Evolutionary conservation across 2,329 filamentous ascomycete species (phyloP).

Genomic region (Cytospora mali): DNA sequence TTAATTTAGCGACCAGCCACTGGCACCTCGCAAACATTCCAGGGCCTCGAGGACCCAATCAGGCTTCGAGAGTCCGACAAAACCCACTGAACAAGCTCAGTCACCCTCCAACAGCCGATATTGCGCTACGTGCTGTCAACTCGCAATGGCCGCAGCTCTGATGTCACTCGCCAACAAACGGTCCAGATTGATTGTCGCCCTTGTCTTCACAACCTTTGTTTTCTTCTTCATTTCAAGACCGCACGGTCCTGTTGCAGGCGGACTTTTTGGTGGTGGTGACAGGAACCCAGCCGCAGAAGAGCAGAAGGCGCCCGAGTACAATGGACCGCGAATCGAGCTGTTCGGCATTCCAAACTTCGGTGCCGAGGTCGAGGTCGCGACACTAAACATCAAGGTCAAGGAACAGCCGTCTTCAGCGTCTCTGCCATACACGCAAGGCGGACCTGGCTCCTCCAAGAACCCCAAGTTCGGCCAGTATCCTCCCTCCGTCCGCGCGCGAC

Average conservation of each 20-base stretch:
- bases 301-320: slow-evolving; percentile 7
- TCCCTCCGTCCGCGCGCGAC: neutral
- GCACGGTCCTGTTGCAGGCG: neutral
- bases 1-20: slow-evolving; percentile 4
- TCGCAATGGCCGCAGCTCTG: slow-evolving; percentile 24
- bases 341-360: slow-evolving; percentile 25
- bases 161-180: slow-evolving; percentile 23
- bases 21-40: neutral
- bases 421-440: slow-evolving; percentile 7
- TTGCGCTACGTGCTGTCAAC: neutral
- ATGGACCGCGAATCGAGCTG: slow-evolving; percentile 23
- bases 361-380: slow-evolving; percentile 18
- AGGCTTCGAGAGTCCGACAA: neutral
- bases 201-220: slow-evolving; percentile 18
- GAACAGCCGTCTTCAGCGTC: neutral
- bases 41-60: neutral
- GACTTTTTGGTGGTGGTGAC: slow-evolving; percentile 11
- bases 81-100: slow-evolving; percentile 3
- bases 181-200: slow-evolving; percentile 17
- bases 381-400: slow-evolving; percentile 25
- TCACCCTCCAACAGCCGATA: neutral
- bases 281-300: neutral
- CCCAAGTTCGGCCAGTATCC: neutral
- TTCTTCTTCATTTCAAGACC: slow-evolving; percentile 21
- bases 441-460: neutral